Evolutionary conservation across 139 green algal genomes (phyloP).

Genomic region (Chlorella vulgaris): DNA sequence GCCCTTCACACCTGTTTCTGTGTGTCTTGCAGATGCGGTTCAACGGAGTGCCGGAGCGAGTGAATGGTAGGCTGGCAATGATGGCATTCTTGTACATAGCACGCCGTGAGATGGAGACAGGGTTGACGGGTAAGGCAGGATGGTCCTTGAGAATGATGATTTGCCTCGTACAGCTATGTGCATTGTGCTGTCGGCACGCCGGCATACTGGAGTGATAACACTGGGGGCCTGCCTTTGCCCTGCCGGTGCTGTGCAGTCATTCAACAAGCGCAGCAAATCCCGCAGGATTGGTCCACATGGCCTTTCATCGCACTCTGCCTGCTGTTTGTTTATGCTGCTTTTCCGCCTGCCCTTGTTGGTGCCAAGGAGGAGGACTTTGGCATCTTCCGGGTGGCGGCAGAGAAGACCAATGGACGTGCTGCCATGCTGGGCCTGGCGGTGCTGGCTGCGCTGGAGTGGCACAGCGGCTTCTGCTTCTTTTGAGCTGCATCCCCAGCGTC

Average conservation of each 20-base stretch:
- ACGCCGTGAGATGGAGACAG: constrained; percentile 55
- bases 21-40: too few species aligned
- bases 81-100: constrained; percentile 74
- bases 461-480: constrained; percentile 28
- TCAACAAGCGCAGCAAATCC: constrained; percentile 52
- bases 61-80: constrained; percentile 63
- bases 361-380: constrained; percentile 77
- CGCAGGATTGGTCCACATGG: background rate
- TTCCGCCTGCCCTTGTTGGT: constrained; percentile 77
- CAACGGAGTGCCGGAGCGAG: constrained; percentile 78
- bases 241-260: background rate
- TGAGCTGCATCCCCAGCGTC: background rate
- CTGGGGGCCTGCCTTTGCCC: too few species aligned
- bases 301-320: constrained; percentile 19
- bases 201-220: too few species aligned
- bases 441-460: constrained; percentile 60
- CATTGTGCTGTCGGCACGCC: background rate
- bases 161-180: too few species aligned
- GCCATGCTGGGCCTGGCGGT: constrained; percentile 76
- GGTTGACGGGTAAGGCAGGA: constrained; percentile 35
- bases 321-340: constrained; percentile 60
- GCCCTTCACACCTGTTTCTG: too few species aligned
- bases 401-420: constrained; percentile 77
- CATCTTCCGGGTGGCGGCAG: constrained; percentile 67
- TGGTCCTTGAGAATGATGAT: background rate